These are phyloP conservation scores for Phytopythium helicoides DNA, from an alignment of 352 stramenopile genomes.

Conservation along the genomic window DNA sequence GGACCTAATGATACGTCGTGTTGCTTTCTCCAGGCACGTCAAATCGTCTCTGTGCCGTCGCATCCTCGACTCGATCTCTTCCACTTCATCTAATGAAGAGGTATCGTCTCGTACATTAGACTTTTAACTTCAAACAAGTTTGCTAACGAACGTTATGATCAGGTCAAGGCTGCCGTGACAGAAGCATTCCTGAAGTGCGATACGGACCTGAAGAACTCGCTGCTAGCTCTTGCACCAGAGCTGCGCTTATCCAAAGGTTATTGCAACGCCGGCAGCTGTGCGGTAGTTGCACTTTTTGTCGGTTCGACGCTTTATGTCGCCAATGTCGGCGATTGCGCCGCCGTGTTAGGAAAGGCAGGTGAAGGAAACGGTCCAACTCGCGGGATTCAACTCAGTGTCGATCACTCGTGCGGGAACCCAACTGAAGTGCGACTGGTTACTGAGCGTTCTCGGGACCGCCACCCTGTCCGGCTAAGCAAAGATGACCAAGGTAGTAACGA, in stretches of 20 bases:
- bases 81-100: constrained; percentile 26
- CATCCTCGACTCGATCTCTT: constrained; percentile 27
- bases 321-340: constrained; percentile 91
- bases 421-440: constrained; percentile 52
- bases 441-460: constrained; percentile 64
- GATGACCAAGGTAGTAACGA: constrained; percentile 83
- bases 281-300: constrained; percentile 60
- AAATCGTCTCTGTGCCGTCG: constrained; percentile 32
- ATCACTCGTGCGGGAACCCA: constrained; percentile 61
- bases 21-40: constrained; percentile 22
- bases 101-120: neutral
- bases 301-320: constrained; percentile 77
- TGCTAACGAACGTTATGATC: neutral
- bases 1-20: neutral
- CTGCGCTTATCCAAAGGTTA: constrained; percentile 59
- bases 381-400: constrained; percentile 39
- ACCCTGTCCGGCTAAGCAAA: constrained; percentile 89
- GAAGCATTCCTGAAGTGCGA: constrained; percentile 55
- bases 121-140: neutral
- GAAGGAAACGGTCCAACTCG: constrained; percentile 20
- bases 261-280: constrained; percentile 69
- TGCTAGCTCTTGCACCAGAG: constrained; percentile 36
- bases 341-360: constrained; percentile 73
- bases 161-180: constrained; percentile 23
- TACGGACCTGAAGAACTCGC: constrained; percentile 49